These are phyloP conservation scores for Holtermannia corniformis DNA, from an alignment of 768 basidiomycete genomes.

Conservation along the genomic window DNA sequence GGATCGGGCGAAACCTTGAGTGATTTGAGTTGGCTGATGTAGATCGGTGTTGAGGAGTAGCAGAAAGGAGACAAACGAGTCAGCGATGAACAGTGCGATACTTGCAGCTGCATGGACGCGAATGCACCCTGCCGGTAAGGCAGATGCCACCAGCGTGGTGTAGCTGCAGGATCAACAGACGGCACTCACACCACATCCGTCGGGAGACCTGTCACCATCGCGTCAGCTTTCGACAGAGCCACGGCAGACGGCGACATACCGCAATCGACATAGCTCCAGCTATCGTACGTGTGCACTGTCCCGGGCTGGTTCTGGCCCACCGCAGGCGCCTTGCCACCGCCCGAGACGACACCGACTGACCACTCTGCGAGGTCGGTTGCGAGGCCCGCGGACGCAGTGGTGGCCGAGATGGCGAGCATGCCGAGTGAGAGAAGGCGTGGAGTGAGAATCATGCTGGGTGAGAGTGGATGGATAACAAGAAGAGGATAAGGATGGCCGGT, in stretches of 20 bases:
- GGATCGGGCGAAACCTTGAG: conserved; percentile 75
- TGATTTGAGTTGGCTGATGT: conserved; percentile 51
- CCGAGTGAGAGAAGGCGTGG: conserved; percentile 9
- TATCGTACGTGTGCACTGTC: conserved; percentile 42
- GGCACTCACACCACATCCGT: conserved; percentile 31
- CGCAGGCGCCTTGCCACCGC: conserved; percentile 20
- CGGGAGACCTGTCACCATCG: conserved; percentile 19
- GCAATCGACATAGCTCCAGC: conserved; percentile 65
- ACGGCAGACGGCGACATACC: conserved; percentile 50
- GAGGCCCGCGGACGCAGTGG: conserved; percentile 16
- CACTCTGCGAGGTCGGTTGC: neutral
- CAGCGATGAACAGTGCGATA: conserved; percentile 9
- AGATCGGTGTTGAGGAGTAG: conserved; percentile 45
- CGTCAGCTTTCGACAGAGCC: neutral
- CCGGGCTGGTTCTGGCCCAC: conserved; percentile 28
- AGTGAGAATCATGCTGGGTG: conserved; percentile 15
- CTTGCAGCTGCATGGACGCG: conserved; percentile 17
- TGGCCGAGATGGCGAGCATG: conserved; percentile 1
- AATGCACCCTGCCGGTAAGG: conserved; percentile 4
- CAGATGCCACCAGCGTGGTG: conserved; percentile 4
- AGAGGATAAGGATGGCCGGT: no score
- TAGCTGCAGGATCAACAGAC: neutral
- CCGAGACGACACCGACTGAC: neutral
- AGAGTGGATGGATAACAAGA: no score
- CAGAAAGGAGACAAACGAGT: conserved; percentile 2